Percentiles rank a stretch among this genome's conserved stretches.
Conservation (phyloP, 169 alveolate species). For the Eimeria praecox region DNA sequence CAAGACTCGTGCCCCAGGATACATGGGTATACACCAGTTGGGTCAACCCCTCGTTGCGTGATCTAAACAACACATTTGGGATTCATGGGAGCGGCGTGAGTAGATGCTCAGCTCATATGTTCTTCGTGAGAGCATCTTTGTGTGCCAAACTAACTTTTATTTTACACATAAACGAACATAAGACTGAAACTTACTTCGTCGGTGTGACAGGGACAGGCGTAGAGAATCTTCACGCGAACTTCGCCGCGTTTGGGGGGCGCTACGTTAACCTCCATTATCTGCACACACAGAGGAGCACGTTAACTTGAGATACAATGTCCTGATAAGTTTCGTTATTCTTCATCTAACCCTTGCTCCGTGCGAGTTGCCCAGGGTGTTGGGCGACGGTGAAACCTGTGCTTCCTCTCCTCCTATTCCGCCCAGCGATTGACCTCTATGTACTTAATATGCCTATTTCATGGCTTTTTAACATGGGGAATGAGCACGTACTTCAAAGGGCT, state of each 20-base stretch:
- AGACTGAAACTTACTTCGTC: conserved; percentile 85
- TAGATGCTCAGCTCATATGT: not conserved
- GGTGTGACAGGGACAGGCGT: conserved; percentile 91
- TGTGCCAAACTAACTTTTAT: not conserved
- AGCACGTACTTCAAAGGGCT: conserved; percentile 32
- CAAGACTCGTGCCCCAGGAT: conserved; percentile 92
- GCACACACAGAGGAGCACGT: not conserved
- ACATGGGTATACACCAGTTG: conserved; percentile 88
- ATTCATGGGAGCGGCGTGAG: not conserved
- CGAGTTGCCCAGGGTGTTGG: not conserved
- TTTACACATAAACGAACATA: not conserved
- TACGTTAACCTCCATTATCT: conserved; percentile 86
- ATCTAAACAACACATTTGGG: conserved; percentile 33
- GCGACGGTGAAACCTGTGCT: not conserved
- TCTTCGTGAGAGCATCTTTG: not conserved
- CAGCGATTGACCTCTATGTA: not conserved
- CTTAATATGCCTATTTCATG: not conserved
- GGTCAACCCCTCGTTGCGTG: conserved; percentile 88
- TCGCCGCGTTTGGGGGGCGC: conserved; percentile 90
- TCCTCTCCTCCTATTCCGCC: not conserved
- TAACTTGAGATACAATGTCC: not conserved
- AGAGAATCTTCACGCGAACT: conserved; percentile 88
- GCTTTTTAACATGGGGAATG: not conserved
- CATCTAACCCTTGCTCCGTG: not conserved
- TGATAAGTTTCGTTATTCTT: not conserved